Evolutionary conservation across 495 filamentous ascomycete genomes (phyloP).

Genomic region (Penicillium lagena): DNA sequence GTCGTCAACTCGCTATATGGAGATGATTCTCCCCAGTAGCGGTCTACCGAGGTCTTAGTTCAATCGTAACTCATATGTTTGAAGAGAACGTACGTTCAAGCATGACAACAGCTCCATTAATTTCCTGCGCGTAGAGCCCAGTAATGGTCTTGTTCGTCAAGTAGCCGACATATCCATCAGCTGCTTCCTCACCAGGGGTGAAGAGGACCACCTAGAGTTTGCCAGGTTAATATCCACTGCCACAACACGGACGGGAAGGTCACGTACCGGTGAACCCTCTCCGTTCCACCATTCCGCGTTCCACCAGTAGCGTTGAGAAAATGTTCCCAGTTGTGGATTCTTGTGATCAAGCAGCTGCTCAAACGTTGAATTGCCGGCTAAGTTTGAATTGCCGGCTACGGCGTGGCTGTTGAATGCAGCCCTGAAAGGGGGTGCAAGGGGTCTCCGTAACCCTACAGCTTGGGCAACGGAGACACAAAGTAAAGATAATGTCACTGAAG

Average conservation of each 20-base stretch:
- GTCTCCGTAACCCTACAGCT: constrained; percentile 4
- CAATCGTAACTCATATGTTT: neutral
- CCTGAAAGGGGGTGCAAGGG: constrained; percentile 5
- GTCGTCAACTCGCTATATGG: constrained; percentile 49
- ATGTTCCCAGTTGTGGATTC: constrained; percentile 46
- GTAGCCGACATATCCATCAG: constrained; percentile 38
- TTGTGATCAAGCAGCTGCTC: constrained; percentile 49
- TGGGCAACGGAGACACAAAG: constrained; percentile 4
- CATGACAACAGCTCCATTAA: constrained; percentile 50
- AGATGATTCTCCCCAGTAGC: constrained; percentile 57
- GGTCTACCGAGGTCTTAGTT: constrained; percentile 25
- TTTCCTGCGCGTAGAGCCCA: constrained; percentile 45
- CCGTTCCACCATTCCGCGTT: constrained; percentile 44
- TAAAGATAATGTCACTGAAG: neutral
- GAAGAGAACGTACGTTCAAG: constrained; percentile 44
- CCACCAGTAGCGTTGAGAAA: constrained; percentile 48
- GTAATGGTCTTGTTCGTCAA: constrained; percentile 43
- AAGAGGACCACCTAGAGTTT: constrained; percentile 42
- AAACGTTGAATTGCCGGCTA: constrained; percentile 28
- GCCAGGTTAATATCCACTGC: constrained; percentile 1
- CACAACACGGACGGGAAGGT: neutral
- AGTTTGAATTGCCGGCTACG: constrained; percentile 14
- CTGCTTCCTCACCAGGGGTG: constrained; percentile 52
- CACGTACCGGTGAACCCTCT: constrained; percentile 45
- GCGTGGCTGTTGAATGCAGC: neutral